Evolutionary conservation across 331 rosid genomes (phyloP), one percentile per base, ranked within the genome.

Genomic region (Pyrus hybrid): DNA sequence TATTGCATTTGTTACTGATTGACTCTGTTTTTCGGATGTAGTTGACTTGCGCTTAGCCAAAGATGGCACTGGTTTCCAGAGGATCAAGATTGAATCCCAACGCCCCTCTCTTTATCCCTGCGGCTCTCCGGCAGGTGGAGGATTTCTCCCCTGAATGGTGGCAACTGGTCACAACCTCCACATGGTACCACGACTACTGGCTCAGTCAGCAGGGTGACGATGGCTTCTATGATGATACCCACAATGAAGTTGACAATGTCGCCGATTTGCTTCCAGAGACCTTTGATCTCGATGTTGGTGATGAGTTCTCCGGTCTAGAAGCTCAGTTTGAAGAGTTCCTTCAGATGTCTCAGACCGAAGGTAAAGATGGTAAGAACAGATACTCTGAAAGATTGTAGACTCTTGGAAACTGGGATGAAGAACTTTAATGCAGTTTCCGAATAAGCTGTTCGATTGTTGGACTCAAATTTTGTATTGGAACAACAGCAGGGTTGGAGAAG

Each of bases 101-200:
- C 45, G 98, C 98, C 17, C 95, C 98, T 14, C 94, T 87, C 45
- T 93, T 85, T 76, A 73, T 93, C 70, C 98, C 96, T 0, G 88
- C 96, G 29, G 95, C 91, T 3, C 87, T 88, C 29, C 96, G 90
- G 33, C 89, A 77, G 77, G 96, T 93, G 85, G 98, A 93, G 81
- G 98, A 93, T 86, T 93, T 93, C 66, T 91, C 98, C 61, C 91
- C 98, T 2, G 95, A 93, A 80, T 91, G 98, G 98, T 93, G 98
- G 95, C 90, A 93, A 70, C 75, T 91, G 82, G 89, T 93, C 30
- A 93, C 93, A 35, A 91, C 96, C 33, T 81, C 87, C 2, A 85
- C 90, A 10, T 93, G 98, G 98, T 93, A 86, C 88, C 91, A 77
- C 21, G 91, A 91, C 68, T 93, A 77, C 80, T 93, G 98, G 96